phyloP scores from a whole-genome alignment of 2,329 filamentous ascomycete genomes.

The Calonectria henricotiae region DNA sequence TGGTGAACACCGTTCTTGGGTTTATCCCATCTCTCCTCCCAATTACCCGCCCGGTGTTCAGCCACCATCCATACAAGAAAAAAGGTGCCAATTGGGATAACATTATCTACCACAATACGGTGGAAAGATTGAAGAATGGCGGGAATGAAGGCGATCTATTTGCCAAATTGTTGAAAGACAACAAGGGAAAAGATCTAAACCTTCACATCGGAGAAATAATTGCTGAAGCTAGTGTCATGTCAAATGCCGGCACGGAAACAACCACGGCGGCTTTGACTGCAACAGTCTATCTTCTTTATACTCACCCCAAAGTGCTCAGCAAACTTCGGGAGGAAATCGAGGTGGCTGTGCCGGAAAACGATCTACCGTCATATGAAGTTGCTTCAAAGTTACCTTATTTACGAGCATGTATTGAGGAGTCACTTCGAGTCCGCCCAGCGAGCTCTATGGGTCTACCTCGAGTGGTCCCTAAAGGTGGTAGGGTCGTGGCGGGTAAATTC shows the following conservation, averaged over 20 bases:
- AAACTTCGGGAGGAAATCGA: conserved; percentile 29
- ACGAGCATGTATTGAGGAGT: conserved; percentile 31
- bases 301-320: conserved; percentile 3
- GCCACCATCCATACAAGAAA: conserved; percentile 24
- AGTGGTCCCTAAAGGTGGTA: conserved; percentile 24
- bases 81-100: conserved; percentile 23
- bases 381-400: conserved; percentile 19
- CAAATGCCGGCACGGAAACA: conserved; percentile 35
- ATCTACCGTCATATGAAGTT: conserved; percentile 16
- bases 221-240: conserved; percentile 27
- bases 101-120: conserved; percentile 30
- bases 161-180: conserved; percentile 1
- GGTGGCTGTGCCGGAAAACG: conserved; percentile 5
- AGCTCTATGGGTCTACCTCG: conserved; percentile 32
- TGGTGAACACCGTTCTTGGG: conserved; percentile 16
- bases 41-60: not conserved
- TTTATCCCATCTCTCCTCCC: not conserved
- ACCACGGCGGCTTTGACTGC: conserved; percentile 31
- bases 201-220: conserved; percentile 13
- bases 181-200: not conserved
- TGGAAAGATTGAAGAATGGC: not conserved
- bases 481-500: conserved; percentile 30
- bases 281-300: conserved; percentile 17
- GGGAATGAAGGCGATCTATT: not conserved
- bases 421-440: conserved; percentile 30